These are phyloP conservation scores for Hemisphaericaspora lyxosophila DNA, from an alignment of 1,139 yeast species.

Conservation along the genomic window DNA sequence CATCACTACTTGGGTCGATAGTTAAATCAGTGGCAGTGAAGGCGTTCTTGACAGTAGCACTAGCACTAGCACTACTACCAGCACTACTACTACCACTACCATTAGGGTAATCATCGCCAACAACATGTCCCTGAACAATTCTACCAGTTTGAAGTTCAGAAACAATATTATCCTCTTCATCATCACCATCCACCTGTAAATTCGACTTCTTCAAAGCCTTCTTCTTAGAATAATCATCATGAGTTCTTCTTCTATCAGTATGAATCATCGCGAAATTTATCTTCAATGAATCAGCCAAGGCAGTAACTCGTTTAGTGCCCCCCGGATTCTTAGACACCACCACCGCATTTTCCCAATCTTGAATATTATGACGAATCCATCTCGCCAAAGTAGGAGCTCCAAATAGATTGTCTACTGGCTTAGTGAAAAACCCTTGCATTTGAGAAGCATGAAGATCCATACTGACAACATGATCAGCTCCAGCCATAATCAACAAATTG, in stretches of 20 bases:
- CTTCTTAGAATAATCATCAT: conserved; percentile 58
- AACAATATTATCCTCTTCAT: conserved; percentile 63
- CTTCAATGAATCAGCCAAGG: conserved; percentile 91
- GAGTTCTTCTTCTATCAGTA: conserved; percentile 91
- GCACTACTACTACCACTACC: conserved; percentile 6
- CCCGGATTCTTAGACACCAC: conserved; percentile 97
- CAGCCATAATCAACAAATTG: conserved; percentile 92
- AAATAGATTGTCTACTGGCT: conserved; percentile 93
- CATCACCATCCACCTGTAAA: conserved; percentile 16
- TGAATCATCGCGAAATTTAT: conserved; percentile 98
- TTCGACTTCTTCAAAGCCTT: conserved; percentile 32
- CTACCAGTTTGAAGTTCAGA: conserved; percentile 94
- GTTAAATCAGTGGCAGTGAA: conserved; percentile 3
- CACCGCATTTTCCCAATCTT: conserved; percentile 78
- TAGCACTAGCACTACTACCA: background rate
- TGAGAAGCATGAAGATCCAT: conserved; percentile 99
- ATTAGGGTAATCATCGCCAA: conserved; percentile 64
- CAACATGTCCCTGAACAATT: conserved; percentile 95
- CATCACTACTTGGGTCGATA: conserved; percentile 37
- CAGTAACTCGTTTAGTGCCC: conserved; percentile 96
- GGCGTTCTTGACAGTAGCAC: too few species aligned
- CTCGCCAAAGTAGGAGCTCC: conserved; percentile 96
- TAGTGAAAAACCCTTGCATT: conserved; percentile 98
- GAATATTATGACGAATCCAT: conserved; percentile 91
- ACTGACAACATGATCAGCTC: conserved; percentile 97